A percentile compares a stretch with the other conserved stretches of the same genome.
phyloP scores from a whole-genome alignment of 78 protist species.

The Carpediemonas membranifera region DNA sequence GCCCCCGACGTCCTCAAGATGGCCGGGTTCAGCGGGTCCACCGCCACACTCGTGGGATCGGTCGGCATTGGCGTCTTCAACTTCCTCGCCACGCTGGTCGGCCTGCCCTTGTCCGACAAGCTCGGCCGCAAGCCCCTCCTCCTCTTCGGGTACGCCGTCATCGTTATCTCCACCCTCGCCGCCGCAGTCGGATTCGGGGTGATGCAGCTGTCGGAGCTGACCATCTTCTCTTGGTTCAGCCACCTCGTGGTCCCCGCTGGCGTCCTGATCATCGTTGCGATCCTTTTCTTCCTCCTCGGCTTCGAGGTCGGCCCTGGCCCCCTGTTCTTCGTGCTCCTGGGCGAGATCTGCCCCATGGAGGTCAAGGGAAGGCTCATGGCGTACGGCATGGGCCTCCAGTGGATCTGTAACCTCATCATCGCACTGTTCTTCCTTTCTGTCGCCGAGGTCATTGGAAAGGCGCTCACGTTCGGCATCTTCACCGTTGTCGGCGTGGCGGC shows the following conservation, averaged over 20 bases:
- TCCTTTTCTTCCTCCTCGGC: not conserved
- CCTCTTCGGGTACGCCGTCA: not conserved
- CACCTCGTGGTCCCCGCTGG: not conserved
- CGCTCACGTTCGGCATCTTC: no score
- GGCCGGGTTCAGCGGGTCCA: not conserved
- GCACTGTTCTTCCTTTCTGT: not conserved
- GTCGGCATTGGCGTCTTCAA: not conserved
- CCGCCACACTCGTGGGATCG: not conserved
- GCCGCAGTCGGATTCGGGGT: no score
- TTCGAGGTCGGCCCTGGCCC: constrained; percentile 18
- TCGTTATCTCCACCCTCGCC: not conserved
- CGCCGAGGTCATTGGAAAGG: not conserved
- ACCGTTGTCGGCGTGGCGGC: no score
- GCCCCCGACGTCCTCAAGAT: not conserved
- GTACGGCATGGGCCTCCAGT: not conserved
- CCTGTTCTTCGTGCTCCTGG: constrained; percentile 4
- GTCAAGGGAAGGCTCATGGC: not conserved
- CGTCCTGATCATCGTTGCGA: not conserved
- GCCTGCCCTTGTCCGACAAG: not conserved
- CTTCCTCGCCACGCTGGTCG: constrained; percentile 2
- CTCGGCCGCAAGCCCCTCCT: constrained; percentile 6
- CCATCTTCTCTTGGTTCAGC: not conserved
- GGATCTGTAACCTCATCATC: constrained; percentile 5
- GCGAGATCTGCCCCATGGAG: not conserved
- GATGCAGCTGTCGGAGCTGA: no score